Conservation (phyloP, 139 green algal species). For the Chlamydomonas sp. region DNA sequence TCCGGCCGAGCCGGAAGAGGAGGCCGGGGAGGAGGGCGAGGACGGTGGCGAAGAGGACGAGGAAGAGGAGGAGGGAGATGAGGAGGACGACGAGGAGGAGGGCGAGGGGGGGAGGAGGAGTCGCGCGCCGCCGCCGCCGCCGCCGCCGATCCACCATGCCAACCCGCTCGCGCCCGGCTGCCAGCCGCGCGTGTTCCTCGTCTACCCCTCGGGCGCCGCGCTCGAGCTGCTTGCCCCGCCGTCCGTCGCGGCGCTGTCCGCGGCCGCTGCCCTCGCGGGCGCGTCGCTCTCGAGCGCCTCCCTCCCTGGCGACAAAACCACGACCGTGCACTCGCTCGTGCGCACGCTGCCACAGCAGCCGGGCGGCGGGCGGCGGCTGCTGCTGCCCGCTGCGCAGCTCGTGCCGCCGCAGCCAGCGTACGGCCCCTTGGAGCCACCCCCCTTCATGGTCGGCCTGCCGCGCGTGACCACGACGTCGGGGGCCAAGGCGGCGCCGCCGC, state of each 20-base stretch:
- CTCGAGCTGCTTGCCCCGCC: slow-evolving; percentile 38
- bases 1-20: slow-evolving; percentile 9
- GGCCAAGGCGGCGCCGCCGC: background rate
- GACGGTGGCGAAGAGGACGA: background rate
- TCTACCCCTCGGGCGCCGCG: slow-evolving; percentile 28
- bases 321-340: slow-evolving; percentile 28
- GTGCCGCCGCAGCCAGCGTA: slow-evolving; percentile 23
- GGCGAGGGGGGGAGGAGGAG: slow-evolving; percentile 6
- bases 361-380: slow-evolving; percentile 16
- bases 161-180: slow-evolving; percentile 20
- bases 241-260: slow-evolving; percentile 7
- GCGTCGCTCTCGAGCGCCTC: background rate
- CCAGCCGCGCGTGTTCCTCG: slow-evolving; percentile 46
- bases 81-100: slow-evolving; percentile 29
- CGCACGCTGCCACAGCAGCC: slow-evolving; percentile 13
- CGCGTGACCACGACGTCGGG: too few species aligned
- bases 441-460: slow-evolving; percentile 2
- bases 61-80: slow-evolving; percentile 18
- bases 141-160: slow-evolving; percentile 16
- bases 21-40: background rate
- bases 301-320: slow-evolving; percentile 4
- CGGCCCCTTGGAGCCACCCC: slow-evolving; percentile 31
- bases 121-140: slow-evolving; percentile 20
- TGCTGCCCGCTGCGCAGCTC: slow-evolving; percentile 15
- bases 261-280: background rate